phyloP scores from a whole-genome alignment of 805 yeast species.

The Zygoascus bituminiphila region DNA sequence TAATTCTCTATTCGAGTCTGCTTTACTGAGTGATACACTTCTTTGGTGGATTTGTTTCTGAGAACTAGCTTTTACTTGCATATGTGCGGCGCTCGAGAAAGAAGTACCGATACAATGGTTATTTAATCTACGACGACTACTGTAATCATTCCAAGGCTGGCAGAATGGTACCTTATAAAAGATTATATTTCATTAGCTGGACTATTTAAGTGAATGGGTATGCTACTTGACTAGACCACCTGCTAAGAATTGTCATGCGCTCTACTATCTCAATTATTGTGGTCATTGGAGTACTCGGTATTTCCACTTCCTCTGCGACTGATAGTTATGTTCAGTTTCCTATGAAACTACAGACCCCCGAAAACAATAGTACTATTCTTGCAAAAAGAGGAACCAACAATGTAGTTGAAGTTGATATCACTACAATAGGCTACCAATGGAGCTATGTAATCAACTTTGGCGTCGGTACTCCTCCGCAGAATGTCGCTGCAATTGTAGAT shows the following conservation, averaged over 20 bases:
- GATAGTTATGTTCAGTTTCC: not conserved
- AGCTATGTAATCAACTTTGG: slow-evolving; percentile 16
- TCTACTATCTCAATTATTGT: not conserved
- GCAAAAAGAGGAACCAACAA: not conserved
- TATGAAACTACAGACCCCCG: not conserved
- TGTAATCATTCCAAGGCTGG: not conserved
- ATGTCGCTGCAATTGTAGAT: slow-evolving; percentile 47
- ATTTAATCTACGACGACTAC: not conserved
- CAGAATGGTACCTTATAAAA: not conserved
- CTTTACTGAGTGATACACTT: no score
- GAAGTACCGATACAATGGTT: not conserved
- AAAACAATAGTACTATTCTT: not conserved
- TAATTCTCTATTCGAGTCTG: no score
- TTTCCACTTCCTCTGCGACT: not conserved
- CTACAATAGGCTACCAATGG: not conserved
- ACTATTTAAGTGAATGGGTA: not conserved
- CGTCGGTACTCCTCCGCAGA: slow-evolving; percentile 54
- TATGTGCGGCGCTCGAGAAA: not conserved
- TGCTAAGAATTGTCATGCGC: no score
- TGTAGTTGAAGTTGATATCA: not conserved
- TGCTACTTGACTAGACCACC: no score
- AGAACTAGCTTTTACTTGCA: no score
- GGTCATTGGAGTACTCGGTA: not conserved
- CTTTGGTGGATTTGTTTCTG: no score
- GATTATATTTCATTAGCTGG: not conserved